These are phyloP conservation scores for Glutinoglossum americanum DNA, from an alignment of 495 filamentous ascomycete genomes.

Conservation along the genomic window DNA sequence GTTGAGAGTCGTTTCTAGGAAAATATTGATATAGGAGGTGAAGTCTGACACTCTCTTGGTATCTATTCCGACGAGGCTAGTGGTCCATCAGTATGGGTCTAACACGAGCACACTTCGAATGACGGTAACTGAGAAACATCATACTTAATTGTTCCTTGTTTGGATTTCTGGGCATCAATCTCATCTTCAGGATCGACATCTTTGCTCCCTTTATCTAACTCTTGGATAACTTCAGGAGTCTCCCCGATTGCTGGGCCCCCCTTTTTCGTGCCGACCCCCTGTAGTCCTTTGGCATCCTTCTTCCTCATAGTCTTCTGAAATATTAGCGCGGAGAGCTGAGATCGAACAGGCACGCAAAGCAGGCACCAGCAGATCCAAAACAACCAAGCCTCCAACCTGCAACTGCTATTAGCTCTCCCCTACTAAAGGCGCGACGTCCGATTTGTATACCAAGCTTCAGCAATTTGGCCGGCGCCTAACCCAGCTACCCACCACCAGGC, in stretches of 20 bases:
- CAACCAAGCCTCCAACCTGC: constrained; percentile 30
- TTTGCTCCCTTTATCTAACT: background rate
- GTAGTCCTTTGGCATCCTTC: constrained; percentile 49
- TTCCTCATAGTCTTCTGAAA: constrained; percentile 60
- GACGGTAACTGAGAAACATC: background rate
- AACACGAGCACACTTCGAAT: background rate
- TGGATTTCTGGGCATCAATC: constrained; percentile 37
- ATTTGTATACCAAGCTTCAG: background rate
- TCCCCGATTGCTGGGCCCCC: constrained; percentile 11
- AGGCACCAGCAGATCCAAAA: constrained; percentile 45
- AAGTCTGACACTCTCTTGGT: constrained; percentile 53
- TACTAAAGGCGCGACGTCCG: background rate
- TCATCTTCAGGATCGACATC: constrained; percentile 17
- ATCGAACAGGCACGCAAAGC: constrained; percentile 40
- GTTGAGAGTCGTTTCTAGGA: constrained; percentile 36
- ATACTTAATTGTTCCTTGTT: constrained; percentile 32
- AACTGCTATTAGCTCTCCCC: background rate
- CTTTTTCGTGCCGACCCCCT: constrained; percentile 11
- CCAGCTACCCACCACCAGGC: constrained; percentile 47
- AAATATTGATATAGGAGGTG: constrained; percentile 38
- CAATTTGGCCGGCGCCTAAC: constrained; percentile 30
- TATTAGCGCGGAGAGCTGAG: constrained; percentile 47
- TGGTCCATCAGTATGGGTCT: constrained; percentile 13
- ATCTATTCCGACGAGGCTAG: constrained; percentile 67
- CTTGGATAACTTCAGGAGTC: constrained; percentile 3